Percentiles rank a stretch among this genome's conserved stretches.
Conservation (phyloP, 345 rosid genomes). For the Bretschneidera sinensis region DNA sequence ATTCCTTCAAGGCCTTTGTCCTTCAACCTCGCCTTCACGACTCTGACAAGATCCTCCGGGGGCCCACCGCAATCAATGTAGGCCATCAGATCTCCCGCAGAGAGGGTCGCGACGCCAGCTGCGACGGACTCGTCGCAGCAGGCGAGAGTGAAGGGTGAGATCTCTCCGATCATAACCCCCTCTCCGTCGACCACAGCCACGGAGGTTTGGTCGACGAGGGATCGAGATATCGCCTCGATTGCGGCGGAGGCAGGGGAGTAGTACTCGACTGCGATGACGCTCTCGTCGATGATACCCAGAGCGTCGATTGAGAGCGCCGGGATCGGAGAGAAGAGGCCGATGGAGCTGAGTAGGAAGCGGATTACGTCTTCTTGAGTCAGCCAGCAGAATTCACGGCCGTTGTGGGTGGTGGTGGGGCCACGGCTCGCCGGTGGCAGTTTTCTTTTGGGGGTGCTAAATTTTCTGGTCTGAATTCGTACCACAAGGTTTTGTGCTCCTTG, state of each 20-base stretch:
- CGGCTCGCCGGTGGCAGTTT: constrained; percentile 43
- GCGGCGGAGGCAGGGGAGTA: constrained; percentile 61
- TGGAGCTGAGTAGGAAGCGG: constrained; percentile 65
- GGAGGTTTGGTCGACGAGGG: constrained; percentile 54
- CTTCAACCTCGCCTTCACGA: constrained; percentile 47
- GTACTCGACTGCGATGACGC: constrained; percentile 47
- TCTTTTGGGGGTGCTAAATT: constrained; percentile 37
- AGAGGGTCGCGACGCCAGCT: constrained; percentile 63
- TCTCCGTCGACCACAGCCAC: constrained; percentile 65
- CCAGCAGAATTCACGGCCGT: constrained; percentile 84
- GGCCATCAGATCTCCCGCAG: constrained; percentile 78
- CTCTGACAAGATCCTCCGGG: constrained; percentile 59
- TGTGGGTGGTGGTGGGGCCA: constrained; percentile 41
- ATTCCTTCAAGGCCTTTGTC: constrained; percentile 42
- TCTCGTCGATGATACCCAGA: constrained; percentile 52
- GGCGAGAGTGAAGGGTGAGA: constrained; percentile 63
- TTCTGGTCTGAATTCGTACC: constrained; percentile 57
- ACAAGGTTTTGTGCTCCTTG: constrained; percentile 85
- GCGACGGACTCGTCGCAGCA: constrained; percentile 65
- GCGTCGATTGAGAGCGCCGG: constrained; percentile 61
- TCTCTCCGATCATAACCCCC: constrained; percentile 62
- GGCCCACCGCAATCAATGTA: constrained; percentile 85
- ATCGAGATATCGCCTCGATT: constrained; percentile 38
- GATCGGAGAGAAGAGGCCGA: constrained; percentile 67
- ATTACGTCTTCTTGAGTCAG: constrained; percentile 82